A percentile compares a stretch with the other conserved stretches of the same genome.
phyloP scores from a whole-genome alignment of 495 filamentous ascomycete genomes.

The Hypoxylon cercidicola region DNA sequence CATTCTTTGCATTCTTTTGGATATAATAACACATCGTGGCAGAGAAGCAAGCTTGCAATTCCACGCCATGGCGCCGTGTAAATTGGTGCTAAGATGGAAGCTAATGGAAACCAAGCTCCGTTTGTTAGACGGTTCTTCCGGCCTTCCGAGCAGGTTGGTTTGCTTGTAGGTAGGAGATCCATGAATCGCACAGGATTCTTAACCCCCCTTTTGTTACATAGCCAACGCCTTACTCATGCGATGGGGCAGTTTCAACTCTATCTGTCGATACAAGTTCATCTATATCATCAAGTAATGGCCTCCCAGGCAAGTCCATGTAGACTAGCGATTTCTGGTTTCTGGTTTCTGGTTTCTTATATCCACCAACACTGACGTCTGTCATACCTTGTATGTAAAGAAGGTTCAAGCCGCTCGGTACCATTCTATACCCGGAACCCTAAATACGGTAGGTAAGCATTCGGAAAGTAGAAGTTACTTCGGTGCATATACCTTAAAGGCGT shows the following conservation, averaged over 20 bases:
- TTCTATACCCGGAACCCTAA: slow-evolving; percentile 3
- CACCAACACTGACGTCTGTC: slow-evolving; percentile 8
- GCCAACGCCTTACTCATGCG: slow-evolving; percentile 18
- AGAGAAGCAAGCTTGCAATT: slow-evolving; percentile 6
- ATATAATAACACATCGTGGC: background rate
- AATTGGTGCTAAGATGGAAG: slow-evolving; percentile 15
- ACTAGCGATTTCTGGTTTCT: background rate
- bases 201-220: no score
- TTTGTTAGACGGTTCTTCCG: slow-evolving; percentile 36
- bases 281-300: background rate
- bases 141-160: slow-evolving; percentile 22
- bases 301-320: no score
- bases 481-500: no score
- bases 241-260: slow-evolving; percentile 1
- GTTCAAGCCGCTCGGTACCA: slow-evolving; percentile 19
- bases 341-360: background rate
- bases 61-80: slow-evolving; percentile 8
- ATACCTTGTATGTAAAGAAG: slow-evolving; percentile 17
- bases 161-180: background rate
- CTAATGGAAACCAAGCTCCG: slow-evolving; percentile 21
- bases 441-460: background rate
- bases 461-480: no score
- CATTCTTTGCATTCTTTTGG: no score
- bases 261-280: background rate
- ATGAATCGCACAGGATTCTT: slow-evolving; percentile 24